Evolutionary conservation across 177 flowering plant species (phyloP), one percentile per base, ranked within the genome.

Genomic region (Vitis hybrid): DNA sequence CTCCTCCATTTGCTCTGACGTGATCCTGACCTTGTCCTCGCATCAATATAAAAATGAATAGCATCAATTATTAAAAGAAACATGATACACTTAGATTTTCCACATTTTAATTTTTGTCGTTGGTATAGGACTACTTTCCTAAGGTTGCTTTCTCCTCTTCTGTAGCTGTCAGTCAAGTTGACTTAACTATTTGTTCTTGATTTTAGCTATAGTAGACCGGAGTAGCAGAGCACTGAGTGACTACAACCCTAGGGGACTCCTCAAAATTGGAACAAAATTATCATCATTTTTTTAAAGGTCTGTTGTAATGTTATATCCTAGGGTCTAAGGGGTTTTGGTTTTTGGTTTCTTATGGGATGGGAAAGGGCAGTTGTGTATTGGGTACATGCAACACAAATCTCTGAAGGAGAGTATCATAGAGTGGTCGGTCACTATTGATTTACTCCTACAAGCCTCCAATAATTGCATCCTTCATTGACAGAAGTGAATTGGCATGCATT

Each of bases 31-130:
- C 19, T 6, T 54, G 6, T 24, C 49, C 20, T 68, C 14, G 56
- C 71, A 59, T 68, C 71, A 68, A 3, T 20, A 33, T 6, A 33
- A n/a, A 12, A 59, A 49, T 3, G 44, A 62, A 20, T 38, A 24
- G n/a, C 1, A 68, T 68, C 56, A 59, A 68, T 59, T 68, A 68
- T 68, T 68, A 59, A 58, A 24, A 24, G 28, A 24, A 18, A 11
- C 24, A 7, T 58, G 28, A 57, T 58, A 20, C 24, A 9, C 28
- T 18, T 18, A 38, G 53, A 58, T 31, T n/a, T 17, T 49, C 52
- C 61, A 57, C 22, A 19, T 18, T 68, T 68, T 62, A 62, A 20
- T 62, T 62, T 38, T 33, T 63, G 73, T 10, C 54, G 73, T 70
- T 62, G 67, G 73, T 62, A 54, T 24, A 14, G 51, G 73, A 51